Percentiles rank a stretch among this genome's conserved stretches.
Evolutionary conservation across 441 rosid species (phyloP).

Genomic region (Arabidopsis hybrid): DNA sequence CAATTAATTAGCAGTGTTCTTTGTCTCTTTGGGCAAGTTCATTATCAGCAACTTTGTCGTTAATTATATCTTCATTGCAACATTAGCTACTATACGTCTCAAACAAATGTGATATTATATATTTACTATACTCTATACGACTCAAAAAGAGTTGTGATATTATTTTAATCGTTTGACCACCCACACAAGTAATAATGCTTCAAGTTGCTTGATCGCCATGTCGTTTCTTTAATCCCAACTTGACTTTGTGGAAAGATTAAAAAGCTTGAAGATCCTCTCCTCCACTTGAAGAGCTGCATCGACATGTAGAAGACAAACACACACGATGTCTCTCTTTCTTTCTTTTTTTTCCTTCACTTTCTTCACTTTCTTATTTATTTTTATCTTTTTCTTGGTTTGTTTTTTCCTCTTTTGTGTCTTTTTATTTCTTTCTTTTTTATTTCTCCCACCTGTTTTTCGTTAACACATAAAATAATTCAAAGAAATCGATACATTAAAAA

Average conservation of each 20-base stretch:
- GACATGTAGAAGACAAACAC: neutral
- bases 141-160: conserved; percentile 1
- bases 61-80: neutral
- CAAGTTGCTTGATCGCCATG: neutral
- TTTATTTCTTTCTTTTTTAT: neutral
- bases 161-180: neutral
- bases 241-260: neutral
- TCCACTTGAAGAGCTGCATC: conserved; percentile 8
- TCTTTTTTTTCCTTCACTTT: neutral
- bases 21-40: neutral
- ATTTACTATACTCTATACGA: neutral
- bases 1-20: neutral
- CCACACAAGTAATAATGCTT: neutral
- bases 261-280: conserved; percentile 8
- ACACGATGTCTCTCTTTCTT: conserved; percentile 1
- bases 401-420: neutral
- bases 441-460: neutral
- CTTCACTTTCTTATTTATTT: no score
- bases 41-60: neutral
- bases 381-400: neutral
- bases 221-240: conserved; percentile 20
- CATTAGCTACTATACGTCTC: neutral
- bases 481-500: neutral
- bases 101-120: no score
- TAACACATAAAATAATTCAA: neutral